Base-by-base conservation (phyloP, 2,329 filamentous ascomycete species). In the Venturia aucupariae region DNA sequence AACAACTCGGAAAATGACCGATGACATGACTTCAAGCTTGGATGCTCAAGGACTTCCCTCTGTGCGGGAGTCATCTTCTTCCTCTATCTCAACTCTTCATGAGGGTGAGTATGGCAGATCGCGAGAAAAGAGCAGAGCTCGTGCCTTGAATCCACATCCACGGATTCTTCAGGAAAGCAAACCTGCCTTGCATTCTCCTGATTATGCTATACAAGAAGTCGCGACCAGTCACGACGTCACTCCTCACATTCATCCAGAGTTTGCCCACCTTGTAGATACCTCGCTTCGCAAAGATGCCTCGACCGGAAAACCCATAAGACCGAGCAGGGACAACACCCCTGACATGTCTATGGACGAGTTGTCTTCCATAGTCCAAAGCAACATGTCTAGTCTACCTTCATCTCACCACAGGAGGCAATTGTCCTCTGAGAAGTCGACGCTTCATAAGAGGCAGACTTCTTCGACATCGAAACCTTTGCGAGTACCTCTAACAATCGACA, bases 51-150 rank as follows among this genome's bases (percentile, higher is more conserved):
- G 84, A 4, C 79, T 91, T 44, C 81, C 86, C 42, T 82, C 84
- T 6, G 84, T 90, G 6, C 82, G 86, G 64, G 89, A 92, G 71
- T 87, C 87, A 0, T 91, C 88, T 0, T 90, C 88, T 0, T 90
- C 88, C 0, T 90, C 87, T 5, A 84, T 83, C 66, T 90, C 87
- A 7, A 90, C 86, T 2, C 82, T 89, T 10, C 81, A 85, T 41
- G 81, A 78, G 19, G 80, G 78, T 30, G 79, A 79, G 15, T 79
- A 73, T 66, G 80, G 74, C 67, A 78, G 73, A 72, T 77, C 51
- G 75, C 76, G 13, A 76, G 74, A 67, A 70, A 63, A 65, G 51
- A 64, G 32, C 62, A 57, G 64, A 63, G 32, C 69, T 39, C 65
- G 67, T 32, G 68, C 67, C 19, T 66, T 74, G 44, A 69, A 70